Evolutionary conservation across 1,284 basidiomycete genomes (phyloP).

Genomic region (Flammula alnicola): DNA sequence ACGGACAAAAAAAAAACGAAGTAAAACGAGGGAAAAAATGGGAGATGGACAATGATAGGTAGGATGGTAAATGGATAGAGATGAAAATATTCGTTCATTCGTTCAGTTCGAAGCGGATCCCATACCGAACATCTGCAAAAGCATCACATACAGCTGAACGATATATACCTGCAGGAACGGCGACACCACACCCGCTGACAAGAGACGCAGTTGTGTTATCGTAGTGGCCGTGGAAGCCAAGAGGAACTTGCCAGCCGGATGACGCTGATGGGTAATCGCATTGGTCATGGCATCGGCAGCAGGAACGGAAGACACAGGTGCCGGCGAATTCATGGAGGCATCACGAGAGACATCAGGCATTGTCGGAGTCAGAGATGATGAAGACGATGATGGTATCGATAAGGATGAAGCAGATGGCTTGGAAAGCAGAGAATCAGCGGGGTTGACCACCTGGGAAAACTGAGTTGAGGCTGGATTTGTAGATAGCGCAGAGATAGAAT

Average conservation of each 20-base stretch:
- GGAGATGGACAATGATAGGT: neutral
- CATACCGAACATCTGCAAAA: slow-evolving; percentile 38
- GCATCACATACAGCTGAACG: slow-evolving; percentile 54
- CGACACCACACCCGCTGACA: slow-evolving; percentile 45
- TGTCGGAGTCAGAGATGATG: neutral
- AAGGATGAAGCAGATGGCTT: neutral
- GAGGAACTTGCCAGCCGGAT: neutral
- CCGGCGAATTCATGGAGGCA: slow-evolving; percentile 5
- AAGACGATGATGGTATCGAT: slow-evolving; percentile 7
- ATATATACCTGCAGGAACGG: slow-evolving; percentile 53
- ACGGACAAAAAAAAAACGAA: too few species aligned
- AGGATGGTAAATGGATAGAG: neutral
- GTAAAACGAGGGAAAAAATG: neutral
- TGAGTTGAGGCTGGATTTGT: neutral
- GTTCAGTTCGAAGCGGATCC: neutral
- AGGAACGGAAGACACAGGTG: neutral
- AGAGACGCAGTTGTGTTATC: slow-evolving; percentile 19
- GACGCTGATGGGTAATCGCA: neutral
- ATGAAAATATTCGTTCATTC: neutral
- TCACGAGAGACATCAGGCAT: neutral
- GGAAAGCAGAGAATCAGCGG: neutral
- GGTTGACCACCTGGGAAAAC: neutral
- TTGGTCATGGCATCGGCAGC: neutral
- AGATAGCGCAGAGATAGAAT: neutral
- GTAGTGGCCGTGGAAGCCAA: neutral